A percentile compares a stretch with the other conserved stretches of the same genome.
Evolutionary conservation across 2,329 filamentous ascomycete genomes (phyloP).

Genomic region (Setomelanomma holmii): DNA sequence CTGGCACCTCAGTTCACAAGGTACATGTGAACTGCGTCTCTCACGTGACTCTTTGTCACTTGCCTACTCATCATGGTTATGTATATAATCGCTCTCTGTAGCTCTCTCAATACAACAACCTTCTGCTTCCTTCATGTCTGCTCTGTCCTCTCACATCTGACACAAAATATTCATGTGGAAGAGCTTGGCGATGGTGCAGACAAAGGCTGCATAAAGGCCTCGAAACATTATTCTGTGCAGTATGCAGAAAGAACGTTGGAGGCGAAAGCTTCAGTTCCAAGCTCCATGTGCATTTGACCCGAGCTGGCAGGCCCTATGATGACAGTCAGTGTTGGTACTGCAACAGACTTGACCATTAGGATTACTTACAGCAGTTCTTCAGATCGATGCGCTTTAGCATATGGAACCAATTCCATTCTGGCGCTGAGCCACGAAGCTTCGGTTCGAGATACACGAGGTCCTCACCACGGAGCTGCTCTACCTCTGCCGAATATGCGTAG

Average conservation of each 20-base stretch:
- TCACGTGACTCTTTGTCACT: too few relatives aligned
- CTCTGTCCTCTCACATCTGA: too few relatives aligned
- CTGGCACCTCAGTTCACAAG: too few relatives aligned
- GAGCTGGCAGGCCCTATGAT: conserved; percentile 18
- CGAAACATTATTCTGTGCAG: conserved; percentile 27
- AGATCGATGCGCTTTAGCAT: conserved; percentile 25
- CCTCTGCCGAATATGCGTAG: conserved; percentile 19
- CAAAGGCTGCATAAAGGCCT: conserved; percentile 3
- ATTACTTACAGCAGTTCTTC: conserved; percentile 25
- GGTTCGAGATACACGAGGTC: not conserved
- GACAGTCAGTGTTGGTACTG: not conserved
- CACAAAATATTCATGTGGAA: not conserved
- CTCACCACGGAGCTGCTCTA: conserved; percentile 7
- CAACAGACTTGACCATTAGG: too few relatives aligned
- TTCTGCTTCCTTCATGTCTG: too few relatives aligned
- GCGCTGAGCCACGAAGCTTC: conserved; percentile 13
- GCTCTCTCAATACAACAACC: too few relatives aligned
- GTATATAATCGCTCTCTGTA: too few relatives aligned
- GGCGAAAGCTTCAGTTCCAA: conserved; percentile 25
- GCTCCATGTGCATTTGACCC: conserved; percentile 25
- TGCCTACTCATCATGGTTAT: too few relatives aligned
- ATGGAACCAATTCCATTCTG: conserved; percentile 37
- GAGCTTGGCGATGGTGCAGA: not conserved
- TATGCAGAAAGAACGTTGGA: conserved; percentile 25
- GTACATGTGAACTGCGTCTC: too few relatives aligned